These are phyloP conservation scores for Ogataea methanolica DNA, from an alignment of 805 yeast genomes.

Conservation along the genomic window DNA sequence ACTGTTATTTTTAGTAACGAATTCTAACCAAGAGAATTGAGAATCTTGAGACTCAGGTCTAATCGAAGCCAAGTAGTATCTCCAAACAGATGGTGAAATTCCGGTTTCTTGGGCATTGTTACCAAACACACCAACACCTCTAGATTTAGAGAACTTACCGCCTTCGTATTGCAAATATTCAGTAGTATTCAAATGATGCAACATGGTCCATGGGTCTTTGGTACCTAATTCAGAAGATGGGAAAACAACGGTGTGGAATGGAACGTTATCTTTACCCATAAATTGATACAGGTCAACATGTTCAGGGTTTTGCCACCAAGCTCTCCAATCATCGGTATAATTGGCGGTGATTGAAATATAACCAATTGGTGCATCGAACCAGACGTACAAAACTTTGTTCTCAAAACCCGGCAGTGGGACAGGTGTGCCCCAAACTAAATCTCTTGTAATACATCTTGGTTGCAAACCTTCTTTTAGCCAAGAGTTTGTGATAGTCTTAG, in stretches of 20 bases:
- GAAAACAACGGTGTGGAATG: slow-evolving; percentile 98
- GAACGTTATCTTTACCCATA: slow-evolving; percentile 99
- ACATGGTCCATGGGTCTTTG: slow-evolving; percentile 80
- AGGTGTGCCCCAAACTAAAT: slow-evolving; percentile 97
- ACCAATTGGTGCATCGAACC: slow-evolving; percentile 99
- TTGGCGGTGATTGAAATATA: slow-evolving; percentile 94
- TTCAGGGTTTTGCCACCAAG: slow-evolving; percentile 96
- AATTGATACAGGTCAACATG: slow-evolving; percentile 87
- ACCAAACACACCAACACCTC: slow-evolving; percentile 97
- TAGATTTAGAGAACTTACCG: slow-evolving; percentile 97
- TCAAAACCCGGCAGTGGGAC: slow-evolving; percentile 86
- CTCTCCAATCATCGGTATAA: slow-evolving; percentile 74
- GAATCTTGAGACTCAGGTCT: slow-evolving; percentile 97
- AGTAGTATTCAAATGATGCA: slow-evolving; percentile 88
- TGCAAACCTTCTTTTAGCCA: slow-evolving; percentile 93
- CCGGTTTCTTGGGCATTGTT: slow-evolving; percentile 95
- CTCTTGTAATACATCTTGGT: slow-evolving; percentile 96
- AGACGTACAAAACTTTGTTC: slow-evolving; percentile 90
- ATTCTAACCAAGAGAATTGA: slow-evolving; percentile 96
- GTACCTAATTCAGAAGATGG: slow-evolving; percentile 93
- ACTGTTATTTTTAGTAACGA: slow-evolving; percentile 87
- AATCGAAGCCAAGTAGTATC: slow-evolving; percentile 87
- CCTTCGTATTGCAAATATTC: slow-evolving; percentile 97
- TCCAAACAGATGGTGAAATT: slow-evolving; percentile 89
- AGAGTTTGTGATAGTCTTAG: slow-evolving; percentile 79